phyloP scores from a whole-genome alignment of 2,329 filamentous ascomycete genomes.

The Neurospora sp. region DNA sequence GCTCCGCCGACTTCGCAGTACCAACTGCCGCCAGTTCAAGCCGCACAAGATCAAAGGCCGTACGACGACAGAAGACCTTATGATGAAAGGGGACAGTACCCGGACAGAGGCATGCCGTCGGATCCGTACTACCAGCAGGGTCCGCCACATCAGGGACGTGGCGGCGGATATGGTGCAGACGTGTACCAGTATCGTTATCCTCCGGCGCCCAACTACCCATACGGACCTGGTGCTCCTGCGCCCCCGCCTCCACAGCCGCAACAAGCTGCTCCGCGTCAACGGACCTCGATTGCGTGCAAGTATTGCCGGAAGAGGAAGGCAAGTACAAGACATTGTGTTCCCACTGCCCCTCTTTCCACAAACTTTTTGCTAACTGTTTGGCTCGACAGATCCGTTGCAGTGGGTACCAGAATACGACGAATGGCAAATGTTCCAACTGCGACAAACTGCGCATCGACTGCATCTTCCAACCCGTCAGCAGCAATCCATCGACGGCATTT shows the following conservation, averaged over 20 bases:
- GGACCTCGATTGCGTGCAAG: constrained; percentile 50
- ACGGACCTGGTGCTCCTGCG: constrained; percentile 10
- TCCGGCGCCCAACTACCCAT: constrained; percentile 16
- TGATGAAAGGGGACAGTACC: background rate
- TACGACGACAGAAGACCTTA: constrained; percentile 12
- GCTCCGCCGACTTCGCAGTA: constrained; percentile 15
- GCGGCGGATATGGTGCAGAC: constrained; percentile 9
- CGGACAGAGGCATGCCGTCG: constrained; percentile 5
- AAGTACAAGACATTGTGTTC: constrained; percentile 7
- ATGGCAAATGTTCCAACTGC: constrained; percentile 52
- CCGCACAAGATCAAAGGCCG: constrained; percentile 9
- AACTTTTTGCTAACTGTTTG: constrained; percentile 14
- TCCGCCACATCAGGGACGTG: constrained; percentile 8
- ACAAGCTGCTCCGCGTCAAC: constrained; percentile 46
- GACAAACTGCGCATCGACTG: constrained; percentile 54
- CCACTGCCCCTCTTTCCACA: background rate
- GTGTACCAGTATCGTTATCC: constrained; percentile 23
- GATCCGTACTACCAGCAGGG: constrained; percentile 14
- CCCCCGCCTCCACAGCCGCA: constrained; percentile 26
- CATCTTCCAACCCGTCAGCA: constrained; percentile 50
- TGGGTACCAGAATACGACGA: constrained; percentile 48
- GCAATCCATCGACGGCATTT: constrained; percentile 46
- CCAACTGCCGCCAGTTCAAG: constrained; percentile 7
- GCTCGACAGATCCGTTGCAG: constrained; percentile 46
- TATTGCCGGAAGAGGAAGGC: constrained; percentile 56